These are phyloP conservation scores for Pachysolen tannophilus DNA, from an alignment of 805 yeast species.

Conservation along the genomic window DNA sequence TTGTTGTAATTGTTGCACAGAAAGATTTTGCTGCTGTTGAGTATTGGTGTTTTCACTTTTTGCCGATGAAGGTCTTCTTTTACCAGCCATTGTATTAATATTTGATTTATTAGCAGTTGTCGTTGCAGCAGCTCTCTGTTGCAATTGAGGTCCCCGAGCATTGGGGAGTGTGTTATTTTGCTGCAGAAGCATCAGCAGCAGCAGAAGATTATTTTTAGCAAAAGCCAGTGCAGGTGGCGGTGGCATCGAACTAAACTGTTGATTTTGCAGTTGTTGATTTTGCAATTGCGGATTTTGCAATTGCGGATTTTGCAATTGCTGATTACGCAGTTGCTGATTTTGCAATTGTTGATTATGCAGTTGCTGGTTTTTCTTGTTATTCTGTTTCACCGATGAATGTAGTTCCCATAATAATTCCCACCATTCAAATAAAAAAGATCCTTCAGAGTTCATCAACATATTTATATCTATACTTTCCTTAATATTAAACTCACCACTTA, in stretches of 20 bases:
- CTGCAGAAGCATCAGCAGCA: neutral
- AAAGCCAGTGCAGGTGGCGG: constrained; percentile 6
- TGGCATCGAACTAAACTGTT: constrained; percentile 8
- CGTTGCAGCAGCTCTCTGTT: neutral
- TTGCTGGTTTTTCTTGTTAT: constrained; percentile 2
- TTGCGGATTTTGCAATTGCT: no score
- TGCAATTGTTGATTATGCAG: constrained; percentile 20
- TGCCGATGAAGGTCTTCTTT: neutral
- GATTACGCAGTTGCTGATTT: no score
- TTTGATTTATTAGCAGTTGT: neutral
- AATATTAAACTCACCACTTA: constrained; percentile 7
- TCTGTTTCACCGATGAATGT: constrained; percentile 33
- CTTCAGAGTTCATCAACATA: constrained; percentile 34
- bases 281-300: constrained; percentile 8
- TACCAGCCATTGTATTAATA: neutral
- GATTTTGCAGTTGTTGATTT: constrained; percentile 1
- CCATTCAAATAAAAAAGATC: constrained; percentile 48
- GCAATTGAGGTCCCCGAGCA: constrained; percentile 1
- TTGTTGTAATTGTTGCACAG: constrained; percentile 12
- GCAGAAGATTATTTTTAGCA: neutral
- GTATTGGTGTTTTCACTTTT: neutral
- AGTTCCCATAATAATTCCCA: constrained; percentile 44
- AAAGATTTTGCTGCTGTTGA: constrained; percentile 10
- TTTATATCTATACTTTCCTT: constrained; percentile 19
- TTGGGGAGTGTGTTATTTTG: no score